Percentiles rank a stretch among this genome's conserved stretches.
Conservation (phyloP, 2,329 filamentous ascomycete species). For the Juglanconis oblonga region DNA sequence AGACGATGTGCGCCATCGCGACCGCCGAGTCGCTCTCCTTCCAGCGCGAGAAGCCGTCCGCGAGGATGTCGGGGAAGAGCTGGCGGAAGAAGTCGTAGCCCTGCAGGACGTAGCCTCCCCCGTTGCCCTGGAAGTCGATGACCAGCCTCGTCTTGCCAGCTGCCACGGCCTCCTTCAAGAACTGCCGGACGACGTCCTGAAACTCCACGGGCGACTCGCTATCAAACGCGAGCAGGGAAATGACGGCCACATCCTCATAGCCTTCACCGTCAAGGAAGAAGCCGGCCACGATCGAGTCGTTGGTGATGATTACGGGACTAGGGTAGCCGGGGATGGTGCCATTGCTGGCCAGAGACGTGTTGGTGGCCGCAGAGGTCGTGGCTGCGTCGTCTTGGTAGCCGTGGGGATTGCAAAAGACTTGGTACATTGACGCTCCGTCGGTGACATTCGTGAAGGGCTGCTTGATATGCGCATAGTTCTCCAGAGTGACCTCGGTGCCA, state of each 20-base stretch:
- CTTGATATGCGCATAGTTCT: constrained; percentile 31
- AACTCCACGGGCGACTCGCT: constrained; percentile 30
- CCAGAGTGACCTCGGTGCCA: constrained; percentile 28
- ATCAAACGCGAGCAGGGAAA: constrained; percentile 27
- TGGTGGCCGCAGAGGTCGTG: constrained; percentile 1
- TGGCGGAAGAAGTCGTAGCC: constrained; percentile 61
- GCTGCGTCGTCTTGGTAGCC: not conserved
- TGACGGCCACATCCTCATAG: constrained; percentile 31
- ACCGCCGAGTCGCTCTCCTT: constrained; percentile 39
- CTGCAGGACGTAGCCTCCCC: constrained; percentile 56
- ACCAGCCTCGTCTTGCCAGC: constrained; percentile 58
- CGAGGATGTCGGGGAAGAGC: constrained; percentile 45
- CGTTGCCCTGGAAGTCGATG: constrained; percentile 56
- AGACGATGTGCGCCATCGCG: constrained; percentile 40
- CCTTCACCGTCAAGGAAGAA: constrained; percentile 31
- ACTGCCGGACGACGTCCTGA: constrained; percentile 31
- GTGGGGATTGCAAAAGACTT: constrained; percentile 29
- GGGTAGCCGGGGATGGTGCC: constrained; percentile 27
- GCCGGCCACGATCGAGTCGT: constrained; percentile 29
- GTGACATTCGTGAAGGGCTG: constrained; percentile 27
- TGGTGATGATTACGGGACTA: constrained; percentile 26
- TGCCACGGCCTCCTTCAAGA: constrained; percentile 34
- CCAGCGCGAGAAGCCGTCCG: constrained; percentile 43
- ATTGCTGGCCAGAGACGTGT: not conserved
- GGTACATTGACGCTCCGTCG: constrained; percentile 32